Conservation (phyloP, 345 rosid genomes). For the sweet orange (Citrus sinensis) region DNA sequence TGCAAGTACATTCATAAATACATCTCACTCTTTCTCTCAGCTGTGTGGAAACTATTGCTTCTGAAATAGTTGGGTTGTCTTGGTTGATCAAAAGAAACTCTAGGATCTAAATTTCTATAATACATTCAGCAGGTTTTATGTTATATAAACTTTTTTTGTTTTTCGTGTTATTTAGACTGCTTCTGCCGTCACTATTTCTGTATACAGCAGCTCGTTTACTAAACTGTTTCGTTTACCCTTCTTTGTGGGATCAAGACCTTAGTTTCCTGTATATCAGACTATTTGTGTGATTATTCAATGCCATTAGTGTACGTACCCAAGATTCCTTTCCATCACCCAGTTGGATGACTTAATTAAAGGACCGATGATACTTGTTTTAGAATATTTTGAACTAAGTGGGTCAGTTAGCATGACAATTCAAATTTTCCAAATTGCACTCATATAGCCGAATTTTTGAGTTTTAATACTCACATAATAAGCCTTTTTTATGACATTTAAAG, state of each 20-base stretch:
- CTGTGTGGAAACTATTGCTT: background rate
- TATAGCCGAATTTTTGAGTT: background rate
- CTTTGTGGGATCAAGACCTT: background rate
- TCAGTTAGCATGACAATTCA: background rate
- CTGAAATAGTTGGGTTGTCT: background rate
- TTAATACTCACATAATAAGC: background rate
- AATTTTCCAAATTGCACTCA: background rate
- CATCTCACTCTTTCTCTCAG: background rate
- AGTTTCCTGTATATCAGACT: background rate
- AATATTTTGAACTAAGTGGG: background rate
- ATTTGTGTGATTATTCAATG: background rate
- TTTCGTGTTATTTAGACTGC: background rate
- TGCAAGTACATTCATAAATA: background rate
- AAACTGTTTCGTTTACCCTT: background rate
- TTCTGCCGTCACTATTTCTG: background rate
- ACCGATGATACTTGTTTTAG: background rate
- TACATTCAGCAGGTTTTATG: background rate
- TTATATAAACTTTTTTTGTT: background rate
- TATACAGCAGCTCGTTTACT: background rate
- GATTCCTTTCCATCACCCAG: background rate
- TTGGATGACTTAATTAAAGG: background rate
- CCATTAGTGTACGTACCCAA: background rate
- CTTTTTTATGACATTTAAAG: background rate
- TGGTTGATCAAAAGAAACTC: background rate
- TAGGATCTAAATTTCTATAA: background rate